Conservation (phyloP, 1,139 yeast species). For the Magnusiomyces ingens region DNA sequence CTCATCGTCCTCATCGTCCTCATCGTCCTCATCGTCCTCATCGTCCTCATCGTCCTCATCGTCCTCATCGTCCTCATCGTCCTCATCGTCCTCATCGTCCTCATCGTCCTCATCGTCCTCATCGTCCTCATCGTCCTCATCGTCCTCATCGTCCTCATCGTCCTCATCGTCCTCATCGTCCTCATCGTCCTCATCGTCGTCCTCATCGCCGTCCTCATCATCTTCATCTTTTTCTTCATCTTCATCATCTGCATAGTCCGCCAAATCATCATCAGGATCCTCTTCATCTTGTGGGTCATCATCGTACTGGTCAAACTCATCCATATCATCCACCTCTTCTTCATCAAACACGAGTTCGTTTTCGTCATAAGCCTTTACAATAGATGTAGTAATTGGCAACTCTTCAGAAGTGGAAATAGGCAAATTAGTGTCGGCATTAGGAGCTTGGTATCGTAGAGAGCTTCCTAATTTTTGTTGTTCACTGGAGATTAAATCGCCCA, state of each 20-base stretch:
- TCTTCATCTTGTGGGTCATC: too few relatives aligned
- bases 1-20: neutral
- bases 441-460: neutral
- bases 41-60: conserved; percentile 1
- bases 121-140: too few relatives aligned
- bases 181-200: too few relatives aligned
- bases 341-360: neutral
- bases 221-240: neutral
- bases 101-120: too few relatives aligned
- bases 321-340: neutral
- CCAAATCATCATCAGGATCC: neutral
- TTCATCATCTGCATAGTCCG: neutral
- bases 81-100: neutral
- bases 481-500: neutral
- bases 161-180: neutral
- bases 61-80: neutral
- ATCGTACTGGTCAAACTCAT: neutral
- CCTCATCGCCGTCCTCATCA: neutral
- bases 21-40: neutral
- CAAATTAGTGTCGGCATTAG: too few relatives aligned
- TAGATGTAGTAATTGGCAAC: neutral
- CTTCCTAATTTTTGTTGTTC: neutral
- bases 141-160: neutral
- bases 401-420: neutral
- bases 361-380: neutral